Conservation (phyloP, 345 rosid genomes). For the Citrus hindsii region DNA sequence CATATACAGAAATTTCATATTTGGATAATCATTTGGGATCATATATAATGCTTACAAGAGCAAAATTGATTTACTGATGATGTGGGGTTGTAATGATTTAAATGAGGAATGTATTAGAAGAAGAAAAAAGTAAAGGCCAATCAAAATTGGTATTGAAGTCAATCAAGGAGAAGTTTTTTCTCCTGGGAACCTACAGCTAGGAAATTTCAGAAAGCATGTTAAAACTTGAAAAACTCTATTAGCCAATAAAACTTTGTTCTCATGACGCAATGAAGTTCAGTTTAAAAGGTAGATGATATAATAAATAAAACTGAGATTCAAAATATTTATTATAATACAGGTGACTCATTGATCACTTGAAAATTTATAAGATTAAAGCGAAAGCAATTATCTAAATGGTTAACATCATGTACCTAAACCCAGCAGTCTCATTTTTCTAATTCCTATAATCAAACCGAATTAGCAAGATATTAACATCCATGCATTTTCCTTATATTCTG, state of each 20-base stretch:
- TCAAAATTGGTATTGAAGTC: constrained; percentile 25
- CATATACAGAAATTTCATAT: constrained; percentile 6
- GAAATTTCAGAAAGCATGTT: constrained; percentile 7
- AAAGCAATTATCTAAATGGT: constrained; percentile 6
- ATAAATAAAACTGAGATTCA: constrained; percentile 13
- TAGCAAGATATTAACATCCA: not conserved
- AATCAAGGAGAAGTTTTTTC: constrained; percentile 15
- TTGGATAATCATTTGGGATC: constrained; percentile 30
- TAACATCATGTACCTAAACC: constrained; percentile 34
- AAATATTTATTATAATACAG: constrained; percentile 11
- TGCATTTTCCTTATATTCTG: not conserved
- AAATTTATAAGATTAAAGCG: constrained; percentile 16
- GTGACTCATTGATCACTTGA: constrained; percentile 38
- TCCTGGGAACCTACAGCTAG: not conserved
- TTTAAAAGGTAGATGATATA: constrained; percentile 32
- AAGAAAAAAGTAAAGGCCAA: constrained; percentile 2
- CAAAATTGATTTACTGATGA: constrained; percentile 12
- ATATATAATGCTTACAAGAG: constrained; percentile 20
- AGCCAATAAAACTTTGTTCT: constrained; percentile 18
- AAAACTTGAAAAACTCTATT: constrained; percentile 10
- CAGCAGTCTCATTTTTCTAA: constrained; percentile 2
- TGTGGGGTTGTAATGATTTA: constrained; percentile 27
- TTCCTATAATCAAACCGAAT: not conserved
- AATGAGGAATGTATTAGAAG: constrained; percentile 12
- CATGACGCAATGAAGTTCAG: constrained; percentile 30